These are phyloP conservation scores for Fusarium temperatum DNA, from an alignment of 2,329 filamentous ascomycete genomes.

Conservation along the genomic window DNA sequence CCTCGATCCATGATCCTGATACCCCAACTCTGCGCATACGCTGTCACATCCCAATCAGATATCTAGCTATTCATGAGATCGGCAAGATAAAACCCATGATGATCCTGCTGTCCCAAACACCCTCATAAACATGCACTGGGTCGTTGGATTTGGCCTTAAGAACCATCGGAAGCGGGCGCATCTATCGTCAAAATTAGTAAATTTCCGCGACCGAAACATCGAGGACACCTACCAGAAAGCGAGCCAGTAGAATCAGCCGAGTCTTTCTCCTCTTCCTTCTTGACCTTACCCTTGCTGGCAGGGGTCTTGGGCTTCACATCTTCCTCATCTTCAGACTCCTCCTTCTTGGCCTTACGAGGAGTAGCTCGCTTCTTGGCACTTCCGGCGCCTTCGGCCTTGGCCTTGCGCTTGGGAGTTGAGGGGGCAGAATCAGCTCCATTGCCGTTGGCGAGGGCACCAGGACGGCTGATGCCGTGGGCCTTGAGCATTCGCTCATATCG, in stretches of 20 bases:
- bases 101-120: neutral
- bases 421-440: constrained; percentile 7
- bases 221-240: constrained; percentile 29
- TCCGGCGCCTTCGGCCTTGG: constrained; percentile 27
- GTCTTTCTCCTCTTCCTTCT: constrained; percentile 35
- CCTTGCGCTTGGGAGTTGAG: constrained; percentile 45
- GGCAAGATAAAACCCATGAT: neutral
- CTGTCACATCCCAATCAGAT: constrained; percentile 25
- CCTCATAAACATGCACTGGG: neutral
- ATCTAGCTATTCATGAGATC: constrained; percentile 24
- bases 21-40: constrained; percentile 15
- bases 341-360: constrained; percentile 40
- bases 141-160: neutral
- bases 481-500: constrained; percentile 74
- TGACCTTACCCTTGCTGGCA: constrained; percentile 24
- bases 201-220: neutral
- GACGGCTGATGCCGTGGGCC: constrained; percentile 57
- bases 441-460: constrained; percentile 6
- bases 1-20: constrained; percentile 7
- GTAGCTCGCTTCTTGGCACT: constrained; percentile 42
- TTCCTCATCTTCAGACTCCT: constrained; percentile 39
- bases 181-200: constrained; percentile 16
- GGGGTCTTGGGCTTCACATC: constrained; percentile 30
- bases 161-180: constrained; percentile 23
- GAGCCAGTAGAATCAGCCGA: constrained; percentile 17